Conservation (phyloP, 257 asterid genomes). For the Fraxinus pennsylvanica region DNA sequence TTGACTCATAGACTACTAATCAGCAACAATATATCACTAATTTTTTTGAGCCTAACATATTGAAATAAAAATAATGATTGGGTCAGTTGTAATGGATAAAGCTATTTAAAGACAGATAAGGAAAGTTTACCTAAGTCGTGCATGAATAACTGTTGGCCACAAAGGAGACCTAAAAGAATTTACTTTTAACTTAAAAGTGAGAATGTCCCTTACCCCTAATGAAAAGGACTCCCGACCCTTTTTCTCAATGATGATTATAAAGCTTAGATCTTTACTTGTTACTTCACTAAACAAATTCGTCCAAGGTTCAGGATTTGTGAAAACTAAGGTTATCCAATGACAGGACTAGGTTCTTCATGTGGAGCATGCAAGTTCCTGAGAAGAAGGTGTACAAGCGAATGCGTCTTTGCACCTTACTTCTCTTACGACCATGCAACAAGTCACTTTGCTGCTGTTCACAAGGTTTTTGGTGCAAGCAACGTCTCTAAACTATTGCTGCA, state of each 20-base stretch:
- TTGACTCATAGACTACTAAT: constrained; percentile 27
- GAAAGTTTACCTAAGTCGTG: constrained; percentile 57
- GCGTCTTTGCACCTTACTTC: constrained; percentile 72
- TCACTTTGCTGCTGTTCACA: constrained; percentile 69
- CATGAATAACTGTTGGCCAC: constrained; percentile 62
- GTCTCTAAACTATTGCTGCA: constrained; percentile 58
- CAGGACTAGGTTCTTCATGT: constrained; percentile 62
- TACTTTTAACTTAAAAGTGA: constrained; percentile 39
- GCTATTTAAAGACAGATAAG: constrained; percentile 30
- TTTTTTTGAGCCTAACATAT: constrained; percentile 25
- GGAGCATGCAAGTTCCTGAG: constrained; percentile 81
- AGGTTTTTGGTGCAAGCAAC: constrained; percentile 77
- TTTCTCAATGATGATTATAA: constrained; percentile 36
- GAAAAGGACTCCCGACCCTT: constrained; percentile 27
- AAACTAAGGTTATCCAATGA: constrained; percentile 34
- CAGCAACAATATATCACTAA: constrained; percentile 35
- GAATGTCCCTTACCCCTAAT: constrained; percentile 37
- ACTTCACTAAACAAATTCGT: constrained; percentile 11
- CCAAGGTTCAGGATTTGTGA: constrained; percentile 7
- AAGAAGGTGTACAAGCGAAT: constrained; percentile 60
- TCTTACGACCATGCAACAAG: constrained; percentile 51
- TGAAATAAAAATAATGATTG: constrained; percentile 31
- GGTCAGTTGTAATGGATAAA: constrained; percentile 34
- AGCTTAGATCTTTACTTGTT: constrained; percentile 26
- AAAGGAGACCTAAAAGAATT: constrained; percentile 65